Evolutionary conservation across 345 rosid genomes (phyloP), one percentile per base, ranked within the genome.

Genomic region (Populus nigra): DNA sequence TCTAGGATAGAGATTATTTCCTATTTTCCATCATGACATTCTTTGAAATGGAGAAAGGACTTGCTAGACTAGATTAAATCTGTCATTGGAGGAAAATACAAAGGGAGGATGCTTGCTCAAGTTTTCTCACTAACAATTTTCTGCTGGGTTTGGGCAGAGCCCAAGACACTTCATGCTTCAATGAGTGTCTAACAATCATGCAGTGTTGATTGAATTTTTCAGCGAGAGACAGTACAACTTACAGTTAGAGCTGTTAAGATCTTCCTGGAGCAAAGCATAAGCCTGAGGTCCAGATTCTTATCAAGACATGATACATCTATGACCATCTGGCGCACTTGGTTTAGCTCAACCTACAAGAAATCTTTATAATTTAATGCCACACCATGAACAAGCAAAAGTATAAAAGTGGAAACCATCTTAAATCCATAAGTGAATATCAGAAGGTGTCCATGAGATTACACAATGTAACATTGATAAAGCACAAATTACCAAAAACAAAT

Each of bases 201-300:
- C 18, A 15, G 50, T 12, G 6, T 12, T 5, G 12, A 47, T 3
- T 13, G 18, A 13, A 47, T 47, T 15, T 3, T 3, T 47, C 50
- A 15, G 50, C 5, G 16, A 45, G 4, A 11, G 50, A 47, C 20
- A 1, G 18, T 47, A 15, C 5, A 68, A 83, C 89, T 90, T 77
- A 89, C 93, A 1, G 79, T 73, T 18, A 85, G 84, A 76, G 76
- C 35, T 12, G 82, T 79, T 53, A 86, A 39, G 65, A 81, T 85
- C 80, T 82, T 88, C 78, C 89, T 91, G 59, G 85, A 39, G 79
- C 79, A 8, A 12, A 91, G 79, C 90, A 85, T 83, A 29, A 93
- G 79, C 88, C 98, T 89, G 81, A 93, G 74, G 79, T 91, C 98
- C 5, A 90, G 78, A 88, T 87, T 82, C 87, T 83, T 89, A 73